Evolutionary conservation across 129 eudicot species (phyloP), one percentile per base, ranked within the genome.

Genomic region (Lonicera japonica): DNA sequence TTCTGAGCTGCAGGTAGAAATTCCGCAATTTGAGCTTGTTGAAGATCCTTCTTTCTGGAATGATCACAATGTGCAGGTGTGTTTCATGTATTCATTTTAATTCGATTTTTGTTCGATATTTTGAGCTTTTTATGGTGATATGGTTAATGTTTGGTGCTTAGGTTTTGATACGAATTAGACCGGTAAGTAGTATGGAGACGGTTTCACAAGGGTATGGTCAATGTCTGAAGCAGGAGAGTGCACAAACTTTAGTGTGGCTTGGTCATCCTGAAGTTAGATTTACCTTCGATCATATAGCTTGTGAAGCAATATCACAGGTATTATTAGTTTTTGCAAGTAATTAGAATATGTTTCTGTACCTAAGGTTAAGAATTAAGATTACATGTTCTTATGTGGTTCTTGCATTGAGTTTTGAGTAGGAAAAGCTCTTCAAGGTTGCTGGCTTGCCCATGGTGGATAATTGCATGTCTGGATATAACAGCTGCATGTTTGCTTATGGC

Each of bases 401-500:
- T 52, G 22, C 50, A 11, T 66, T 39, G 82, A 56, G 54, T 23
- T 58, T 63, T 63, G 25, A 73, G 23, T 71, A 89, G 96, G 96
- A 80, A 77, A 82, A 78, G 76, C 95, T 89, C 51, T 89, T 89
- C 65, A 70, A 70, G 59, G 95, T 85, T 75, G 96, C 84, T 70
- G 96, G 96, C 40, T 67, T 89, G 64, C 96, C 96, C 59, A 89
- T 89, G 90, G 94, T 89, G 70, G 96, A 89, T 62, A 89, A 89
- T 57, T 89, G 96, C 80, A 85, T 89, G 95, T 82, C 95, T 34
- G 96, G 96, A 38, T 89, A 89, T 57, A 89, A 89, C 71, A 89
- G 96, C 78, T 89, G 96, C 72, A 89, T 89, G 90, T 89, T 89
- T 78, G 96, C 96, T 67, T 89, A 89, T 75, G 96, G 96, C 23